Evolutionary conservation across 2,329 filamentous ascomycete species (phyloP), one percentile per base, ranked within the genome.

Genomic region (Claviceps maximensis): DNA sequence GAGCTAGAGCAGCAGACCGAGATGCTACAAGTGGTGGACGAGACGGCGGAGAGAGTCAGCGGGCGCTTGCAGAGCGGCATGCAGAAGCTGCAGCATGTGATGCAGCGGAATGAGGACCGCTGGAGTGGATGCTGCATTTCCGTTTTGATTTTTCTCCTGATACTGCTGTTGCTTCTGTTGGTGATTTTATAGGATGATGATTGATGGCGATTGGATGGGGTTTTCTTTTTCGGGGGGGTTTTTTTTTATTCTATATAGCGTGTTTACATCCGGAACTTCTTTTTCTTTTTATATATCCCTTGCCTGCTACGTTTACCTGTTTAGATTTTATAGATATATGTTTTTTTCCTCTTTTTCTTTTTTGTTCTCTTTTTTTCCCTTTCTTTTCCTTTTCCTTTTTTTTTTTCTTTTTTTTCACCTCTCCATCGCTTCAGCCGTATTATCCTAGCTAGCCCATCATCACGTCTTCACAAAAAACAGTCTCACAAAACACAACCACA

Each of bases 1-100:
- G 93, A 98, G 73, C 75, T 98, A 47, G 94, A 96, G 70, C 93
- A 98, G 72, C 93, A 98, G 75, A 79, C 78, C 23, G 87, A 89
- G 67, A 85, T 97, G 79, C 75, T 98, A 54, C 84, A 93, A 57
- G 83, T 87, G 51, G 86, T 94, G 42, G 91, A 97, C 69, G 79
- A 76, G 31, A 75, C 95, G 53, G 89, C 88, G 4, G 90, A 97
- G 67, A 78, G 91, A 36, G 89, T 98, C 1, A 87, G 88, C 15
- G 87, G 88, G 1, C 84, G 93, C 65, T 70, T 98, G 62, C 82
- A 89, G 71, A 89, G 78, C 53, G 93, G 93, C 21, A 81, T 97
- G 74, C 85, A 87, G 70, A 91, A 87, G 72, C 81, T 98, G 62
- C 82, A 83, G 58, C 80, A 86, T 68, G 84, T 98, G 54, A 87